phyloP scores from a whole-genome alignment of 1,284 basidiomycete species.

The Ceratobasidium sp. region DNA sequence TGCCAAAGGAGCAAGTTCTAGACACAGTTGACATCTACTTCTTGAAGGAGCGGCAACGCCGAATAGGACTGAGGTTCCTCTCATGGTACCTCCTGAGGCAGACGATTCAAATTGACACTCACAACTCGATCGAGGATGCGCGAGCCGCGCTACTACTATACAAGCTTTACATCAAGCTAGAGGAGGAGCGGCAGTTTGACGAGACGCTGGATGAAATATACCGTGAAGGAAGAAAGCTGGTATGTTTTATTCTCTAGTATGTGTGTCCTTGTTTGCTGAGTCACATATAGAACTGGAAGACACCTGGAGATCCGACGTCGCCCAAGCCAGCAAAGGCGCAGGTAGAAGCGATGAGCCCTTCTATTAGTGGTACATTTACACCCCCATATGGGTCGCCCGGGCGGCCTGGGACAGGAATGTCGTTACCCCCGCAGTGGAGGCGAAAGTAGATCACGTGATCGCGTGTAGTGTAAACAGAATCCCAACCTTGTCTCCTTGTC shows the following conservation, averaged over 20 bases:
- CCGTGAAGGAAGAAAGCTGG: slow-evolving; percentile 77
- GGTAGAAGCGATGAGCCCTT: slow-evolving; percentile 46
- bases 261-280: not conserved
- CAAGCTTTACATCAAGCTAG: slow-evolving; percentile 84
- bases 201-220: slow-evolving; percentile 89
- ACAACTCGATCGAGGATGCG: slow-evolving; percentile 98
- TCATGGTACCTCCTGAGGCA: slow-evolving; percentile 93
- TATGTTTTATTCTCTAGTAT: slow-evolving; percentile 58
- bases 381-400: slow-evolving; percentile 41
- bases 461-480: slow-evolving; percentile 43
- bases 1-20: slow-evolving; percentile 94
- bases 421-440: slow-evolving; percentile 41
- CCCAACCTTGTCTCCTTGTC: slow-evolving; percentile 25
- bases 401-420: not conserved
- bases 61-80: slow-evolving; percentile 93
- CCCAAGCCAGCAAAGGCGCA: slow-evolving; percentile 47
- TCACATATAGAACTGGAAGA: slow-evolving; percentile 39
- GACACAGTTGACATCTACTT: slow-evolving; percentile 98
- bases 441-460: slow-evolving; percentile 45
- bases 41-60: slow-evolving; percentile 82
- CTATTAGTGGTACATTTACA: slow-evolving; percentile 43
- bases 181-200: slow-evolving; percentile 84
- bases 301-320: slow-evolving; percentile 50
- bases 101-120: slow-evolving; percentile 92
- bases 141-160: slow-evolving; percentile 89